Conservation (phyloP, 345 rosid genomes). For the Carallia pectinifolia region DNA sequence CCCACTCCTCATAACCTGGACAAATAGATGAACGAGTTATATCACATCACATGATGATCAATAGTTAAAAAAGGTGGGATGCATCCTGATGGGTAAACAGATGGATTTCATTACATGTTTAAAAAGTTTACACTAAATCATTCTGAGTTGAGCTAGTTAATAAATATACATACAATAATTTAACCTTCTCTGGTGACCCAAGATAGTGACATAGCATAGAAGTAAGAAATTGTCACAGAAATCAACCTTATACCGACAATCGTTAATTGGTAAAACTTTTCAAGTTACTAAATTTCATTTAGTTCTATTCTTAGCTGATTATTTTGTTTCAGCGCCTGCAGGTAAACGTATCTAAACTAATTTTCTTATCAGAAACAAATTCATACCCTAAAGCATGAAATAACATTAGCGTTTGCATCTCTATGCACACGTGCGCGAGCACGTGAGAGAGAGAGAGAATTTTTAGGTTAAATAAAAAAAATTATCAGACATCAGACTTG, state of each 20-base stretch:
- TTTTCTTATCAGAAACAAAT: neutral
- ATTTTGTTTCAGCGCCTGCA: neutral
- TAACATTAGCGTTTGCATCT: too few relatives aligned
- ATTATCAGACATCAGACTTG: neutral
- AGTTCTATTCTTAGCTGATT: neutral
- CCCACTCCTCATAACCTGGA: constrained; percentile 86
- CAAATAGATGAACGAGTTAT: constrained; percentile 14
- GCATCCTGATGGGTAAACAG: too few relatives aligned
- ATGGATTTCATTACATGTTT: too few relatives aligned
- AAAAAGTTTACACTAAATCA: too few relatives aligned
- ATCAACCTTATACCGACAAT: neutral
- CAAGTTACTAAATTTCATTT: neutral
- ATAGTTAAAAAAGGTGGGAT: neutral
- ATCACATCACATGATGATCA: neutral
- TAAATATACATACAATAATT: too few relatives aligned
- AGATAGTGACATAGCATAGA: neutral
- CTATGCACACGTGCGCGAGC: too few relatives aligned
- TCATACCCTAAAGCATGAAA: neutral
- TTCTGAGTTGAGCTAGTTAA: too few relatives aligned
- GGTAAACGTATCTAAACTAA: neutral
- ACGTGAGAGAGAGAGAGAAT: neutral
- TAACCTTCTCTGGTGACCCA: neutral
- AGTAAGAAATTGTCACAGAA: neutral
- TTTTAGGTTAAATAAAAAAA: neutral
- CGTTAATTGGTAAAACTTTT: neutral